phyloP scores from a whole-genome alignment of 176 grass and related monocot species.

The Bromus sterilis region DNA sequence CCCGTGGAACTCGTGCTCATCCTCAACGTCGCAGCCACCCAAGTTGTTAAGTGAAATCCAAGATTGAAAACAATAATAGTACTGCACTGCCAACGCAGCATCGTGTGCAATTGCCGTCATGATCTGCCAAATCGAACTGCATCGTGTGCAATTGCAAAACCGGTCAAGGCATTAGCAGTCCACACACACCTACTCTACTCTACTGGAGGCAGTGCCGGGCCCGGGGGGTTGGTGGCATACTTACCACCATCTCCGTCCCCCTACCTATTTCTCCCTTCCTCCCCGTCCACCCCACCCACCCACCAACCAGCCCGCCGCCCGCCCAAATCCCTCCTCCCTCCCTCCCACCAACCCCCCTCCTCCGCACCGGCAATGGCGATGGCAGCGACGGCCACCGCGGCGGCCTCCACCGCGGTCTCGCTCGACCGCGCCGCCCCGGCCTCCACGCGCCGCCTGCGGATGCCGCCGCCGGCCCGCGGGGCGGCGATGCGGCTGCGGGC shows the following conservation, averaged over 20 bases:
- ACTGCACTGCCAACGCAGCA: too few species aligned
- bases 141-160: too few species aligned
- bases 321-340: not conserved
- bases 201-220: too few species aligned
- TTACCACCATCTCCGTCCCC: not conserved
- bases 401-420: conserved; percentile 21
- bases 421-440: conserved; percentile 23
- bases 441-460: conserved; percentile 2
- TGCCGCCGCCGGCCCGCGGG: not conserved
- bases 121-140: too few species aligned
- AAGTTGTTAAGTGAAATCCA: too few species aligned
- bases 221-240: conserved; percentile 29
- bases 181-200: not conserved
- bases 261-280: conserved; percentile 26
- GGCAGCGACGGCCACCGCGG: not conserved
- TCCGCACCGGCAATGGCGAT: not conserved
- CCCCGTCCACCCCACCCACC: not conserved
- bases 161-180: not conserved
- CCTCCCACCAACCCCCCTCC: not conserved
- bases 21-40: too few species aligned
- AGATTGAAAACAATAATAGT: too few species aligned
- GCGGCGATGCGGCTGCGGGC: not conserved
- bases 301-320: not conserved
- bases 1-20: too few species aligned
- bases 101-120: too few species aligned